Evolutionary conservation across 805 yeast species (phyloP), one percentile per base, ranked within the genome.

Genomic region (Pichia cabralensis): DNA sequence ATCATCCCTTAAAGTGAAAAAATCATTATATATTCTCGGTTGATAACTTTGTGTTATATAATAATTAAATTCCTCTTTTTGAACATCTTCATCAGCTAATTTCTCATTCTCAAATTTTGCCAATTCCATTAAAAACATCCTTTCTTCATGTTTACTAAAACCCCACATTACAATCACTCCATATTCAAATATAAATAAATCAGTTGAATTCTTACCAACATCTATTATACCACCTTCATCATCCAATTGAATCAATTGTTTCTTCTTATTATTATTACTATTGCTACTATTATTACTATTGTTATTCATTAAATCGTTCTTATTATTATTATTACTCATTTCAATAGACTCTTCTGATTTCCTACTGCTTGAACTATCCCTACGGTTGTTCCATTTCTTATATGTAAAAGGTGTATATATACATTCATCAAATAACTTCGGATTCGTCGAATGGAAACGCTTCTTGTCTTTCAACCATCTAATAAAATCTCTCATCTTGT

Each of bases 141-240:
- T 64, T 53, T 92, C 98, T 56, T 92, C 97, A 34, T 75, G 69
- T 35, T 75, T 69, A 2, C 85, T 74, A 50, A 84, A 92, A 0
- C 98, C 98, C 98, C 98, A 92, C 64, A 92, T 61, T 2, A 92
- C 95, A 22, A 85, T 76, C n/a, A 92, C 98, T 15, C 98, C 98
- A 56, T 92, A 92, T 49, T 88, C 96, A 61, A 92, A 92, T 7
- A 92, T 64, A 51, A 88, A 92, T 8, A 86, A 65, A 52, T 88
- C 97, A 8, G 78, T 78, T 20, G 72, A 69, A 39, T 73, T 69
- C 47, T 78, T 80, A 34, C 88, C 85, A 31, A 89, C 77, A 47
- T 85, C 89, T 33, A 89, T 83, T 45, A 86, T 95, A 22, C 96
- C 96, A 38, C 97, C 97, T 54, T 88, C 95, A 48, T 84, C 95